Base-by-base conservation (phyloP, 176 grass and related monocot species). In the Zoysia japonica region DNA sequence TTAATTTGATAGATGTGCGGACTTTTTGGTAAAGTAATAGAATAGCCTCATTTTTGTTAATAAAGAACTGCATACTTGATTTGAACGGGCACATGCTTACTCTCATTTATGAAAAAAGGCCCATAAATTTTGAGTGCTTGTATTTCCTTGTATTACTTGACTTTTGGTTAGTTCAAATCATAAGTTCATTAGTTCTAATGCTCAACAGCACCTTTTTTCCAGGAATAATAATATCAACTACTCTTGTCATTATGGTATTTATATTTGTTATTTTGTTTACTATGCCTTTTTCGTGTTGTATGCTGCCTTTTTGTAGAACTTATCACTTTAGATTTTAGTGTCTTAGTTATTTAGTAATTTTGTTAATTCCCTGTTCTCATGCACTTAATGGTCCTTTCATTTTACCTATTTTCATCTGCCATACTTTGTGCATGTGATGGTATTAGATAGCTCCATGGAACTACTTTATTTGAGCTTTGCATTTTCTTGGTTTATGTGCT, bases 11-110 rank as follows among this genome's bases (percentile, higher is more conserved):
- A 65, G 15, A 3, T 2, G 28, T 83, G 35, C 55, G 28, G 12
- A 68, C 28, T 60, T 66, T 82, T 38, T 54, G 10, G 7, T 78
- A 50, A 61, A 44, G 38, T 56, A 65, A 14, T 76, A 78, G 35
- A 71, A 86, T 36, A 11, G 35, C 9, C 2, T 47, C 41, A 37
- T 68, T 8, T 75, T 75, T 39, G 6, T 68, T 12, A 82, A 42
- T 41, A 71, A 46, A 82, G 42, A 71, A 53, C 6, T 48, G 9
- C 40, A 40, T 62, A 57, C 42, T 3, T 66, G 5, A 66, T 5
- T 65, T 75, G 50, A 13, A 55, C 35, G 63, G 17, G 9, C 16
- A 56, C 80, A 71, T 71, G 14, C 53, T 20, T 77, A 38, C 39
- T 39, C 57, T 64, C 28, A 49, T 51, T 57, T 41, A 40, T 56